Evolutionary conservation across 2,329 filamentous ascomycete species (phyloP), one percentile per base, ranked within the genome.

Genomic region (Scytalidium sp.): DNA sequence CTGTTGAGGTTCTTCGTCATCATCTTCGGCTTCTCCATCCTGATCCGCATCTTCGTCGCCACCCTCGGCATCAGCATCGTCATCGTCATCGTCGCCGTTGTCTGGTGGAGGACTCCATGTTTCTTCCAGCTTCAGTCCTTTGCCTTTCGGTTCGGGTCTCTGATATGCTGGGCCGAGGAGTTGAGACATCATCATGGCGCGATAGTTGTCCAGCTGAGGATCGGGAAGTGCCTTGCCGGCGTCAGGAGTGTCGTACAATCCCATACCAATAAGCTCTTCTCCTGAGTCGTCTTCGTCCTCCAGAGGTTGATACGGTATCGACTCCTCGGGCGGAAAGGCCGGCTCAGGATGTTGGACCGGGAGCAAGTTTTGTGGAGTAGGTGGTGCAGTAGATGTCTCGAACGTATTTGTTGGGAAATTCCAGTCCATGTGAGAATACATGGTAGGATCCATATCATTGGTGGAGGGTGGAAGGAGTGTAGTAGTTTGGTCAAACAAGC

Each of bases 251-350:
- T 90, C 88, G 66, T 94, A 94, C 0, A 94, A 78, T 1, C 89
- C 89, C 79, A 94, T 85, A 19, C 88, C 88, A n/a, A 91, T 78
- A 2, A 93, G 75, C 52, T 90, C 85, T 60, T 91, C 87, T 32
- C 83, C 85, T 13, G 79, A 73, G 21, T 75, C 64, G 22, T 82
- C 81, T 43, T 80, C 73, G 36, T 81, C 75, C 25, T 78, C 75
- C 20, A 81, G 67, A 5, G 75, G 58, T 49, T 77, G 70, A 53
- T 75, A 80, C 10, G 72, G 67, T 45, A 76, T 73, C 5, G 68
- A 64, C 50, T 80, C 78, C 43, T 83, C 77, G 10, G 75, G 66
- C 25, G 75, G 64, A 9, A 75, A 63, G 19, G 65, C 63, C 13
- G 75, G 69, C 45, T 76, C 71, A 2, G 72, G 63, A 42, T 79